phyloP scores from a whole-genome alignment of 2,329 filamentous ascomycete species.

The Ascochyta koolunga region DNA sequence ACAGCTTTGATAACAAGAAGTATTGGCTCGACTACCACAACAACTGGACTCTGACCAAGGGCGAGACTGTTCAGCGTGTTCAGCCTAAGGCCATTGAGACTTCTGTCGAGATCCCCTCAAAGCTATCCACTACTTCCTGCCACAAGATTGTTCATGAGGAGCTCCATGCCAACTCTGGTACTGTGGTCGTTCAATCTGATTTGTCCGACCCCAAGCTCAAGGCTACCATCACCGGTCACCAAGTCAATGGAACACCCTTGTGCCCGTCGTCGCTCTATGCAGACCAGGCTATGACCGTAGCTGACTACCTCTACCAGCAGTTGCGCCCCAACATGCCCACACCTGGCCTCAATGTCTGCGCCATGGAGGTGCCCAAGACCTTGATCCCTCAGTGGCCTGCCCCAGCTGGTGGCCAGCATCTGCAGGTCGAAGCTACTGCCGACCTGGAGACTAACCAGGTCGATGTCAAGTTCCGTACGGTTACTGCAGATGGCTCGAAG shows the following conservation, averaged over 20 bases:
- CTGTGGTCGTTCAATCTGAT: constrained; percentile 69
- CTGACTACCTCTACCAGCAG: constrained; percentile 71
- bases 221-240: constrained; percentile 67
- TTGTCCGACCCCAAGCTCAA: constrained; percentile 68
- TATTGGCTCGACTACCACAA: constrained; percentile 76
- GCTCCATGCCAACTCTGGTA: constrained; percentile 64
- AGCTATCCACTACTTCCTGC: constrained; percentile 69
- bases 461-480: constrained; percentile 62
- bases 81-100: constrained; percentile 47
- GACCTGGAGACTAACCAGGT: constrained; percentile 63
- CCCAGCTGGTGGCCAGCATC: constrained; percentile 61
- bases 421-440: constrained; percentile 66
- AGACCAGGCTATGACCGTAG: constrained; percentile 69
- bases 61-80: constrained; percentile 56
- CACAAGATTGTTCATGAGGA: constrained; percentile 69
- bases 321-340: constrained; percentile 62
- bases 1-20: constrained; percentile 72
- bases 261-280: constrained; percentile 69
- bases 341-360: constrained; percentile 67
- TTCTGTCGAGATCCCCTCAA: constrained; percentile 54
- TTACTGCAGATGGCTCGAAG: constrained; percentile 63
- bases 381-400: constrained; percentile 64
- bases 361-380: constrained; percentile 73
- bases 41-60: constrained; percentile 75
- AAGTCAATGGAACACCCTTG: constrained; percentile 70